Base-by-base conservation (phyloP, 306 rosid species). In the Morella rubra region DNA sequence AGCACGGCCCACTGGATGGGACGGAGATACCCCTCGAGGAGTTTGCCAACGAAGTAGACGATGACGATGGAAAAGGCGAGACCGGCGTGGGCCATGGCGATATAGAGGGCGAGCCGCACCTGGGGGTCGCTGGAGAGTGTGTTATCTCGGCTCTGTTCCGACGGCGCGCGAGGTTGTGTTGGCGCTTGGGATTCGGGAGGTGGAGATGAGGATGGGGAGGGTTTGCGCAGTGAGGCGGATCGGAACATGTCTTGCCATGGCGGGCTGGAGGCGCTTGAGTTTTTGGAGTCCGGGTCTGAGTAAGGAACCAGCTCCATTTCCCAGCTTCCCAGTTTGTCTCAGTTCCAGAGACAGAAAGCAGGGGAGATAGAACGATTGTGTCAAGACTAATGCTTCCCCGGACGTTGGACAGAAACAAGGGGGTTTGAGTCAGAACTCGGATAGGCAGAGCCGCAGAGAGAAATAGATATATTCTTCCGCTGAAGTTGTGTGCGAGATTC, bases 161-260 rank as follows among this genome's bases (percentile, higher is more conserved):
- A 20, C 0, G 55, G 78, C 49, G 75, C 78, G 73, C 73, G 65
- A 8, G 66, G 0, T 44, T 4, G 42, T 7, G 45, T 5, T 0
- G 84, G 50, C 68, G 80, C 71, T 76, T 65, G 83, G 3, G 82
- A 5, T 0, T 54, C 60, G 1, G 84, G 81, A 67, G 82, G 22
- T 52, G 93, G 13, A 47, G 93, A 58, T 2, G 64, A 4, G 64
- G 64, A 58, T 22, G 64, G 64, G 12, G 77, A 53, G 24, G 96
- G 89, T 49, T 82, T 78, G 40, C 89, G 85, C 41, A 37, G 3
- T 8, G 99, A 89, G 1, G 97, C 97, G 49, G 97, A 89, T 86
- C 97, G 90, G 86, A 92, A 92, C 99, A 95, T 95, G 77, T 95
- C 99, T 66, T 92, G 91, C 99, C 99, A 95, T 4, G 97, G 87